Percentiles rank a stretch among this genome's conserved stretches.
phyloP scores from a whole-genome alignment of 2,329 filamentous ascomycete genomes.

The Ophiocordyceps camponoti-floridani region DNA sequence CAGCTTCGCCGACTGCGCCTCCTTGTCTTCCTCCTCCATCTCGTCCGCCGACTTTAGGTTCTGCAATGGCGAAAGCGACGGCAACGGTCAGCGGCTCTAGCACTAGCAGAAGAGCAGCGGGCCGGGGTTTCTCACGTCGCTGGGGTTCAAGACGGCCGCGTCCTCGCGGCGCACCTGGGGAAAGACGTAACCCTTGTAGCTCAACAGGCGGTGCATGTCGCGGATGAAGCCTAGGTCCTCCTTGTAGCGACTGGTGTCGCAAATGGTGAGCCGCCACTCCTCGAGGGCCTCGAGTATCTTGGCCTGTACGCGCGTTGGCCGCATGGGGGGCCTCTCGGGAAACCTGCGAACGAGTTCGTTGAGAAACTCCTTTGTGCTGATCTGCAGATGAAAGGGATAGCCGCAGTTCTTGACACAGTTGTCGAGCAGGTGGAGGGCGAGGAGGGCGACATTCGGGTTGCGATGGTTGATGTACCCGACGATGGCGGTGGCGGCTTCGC shows the following conservation, averaged over 20 bases:
- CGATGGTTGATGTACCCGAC: constrained; percentile 92
- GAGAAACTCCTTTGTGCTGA: constrained; percentile 95
- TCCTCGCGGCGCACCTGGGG: constrained; percentile 85
- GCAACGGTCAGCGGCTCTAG: background rate
- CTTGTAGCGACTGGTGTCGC: constrained; percentile 93
- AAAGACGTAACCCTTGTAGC: constrained; percentile 94
- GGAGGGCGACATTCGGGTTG: constrained; percentile 83
- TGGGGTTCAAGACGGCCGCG: constrained; percentile 89
- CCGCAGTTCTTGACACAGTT: constrained; percentile 99
- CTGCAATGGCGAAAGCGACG: constrained; percentile 22
- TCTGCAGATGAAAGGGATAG: constrained; percentile 96
- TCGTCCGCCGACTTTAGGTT: constrained; percentile 93
- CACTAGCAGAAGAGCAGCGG: background rate
- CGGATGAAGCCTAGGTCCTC: constrained; percentile 91
- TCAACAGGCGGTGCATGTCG: constrained; percentile 90
- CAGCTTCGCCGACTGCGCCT: constrained; percentile 92
- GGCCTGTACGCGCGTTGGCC: constrained; percentile 71
- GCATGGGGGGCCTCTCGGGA: constrained; percentile 77
- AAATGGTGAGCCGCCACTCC: constrained; percentile 97
- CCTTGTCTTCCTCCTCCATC: constrained; percentile 93
- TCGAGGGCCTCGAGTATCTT: constrained; percentile 93
- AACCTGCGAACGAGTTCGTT: constrained; percentile 96
- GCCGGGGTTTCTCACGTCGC: constrained; percentile 54
- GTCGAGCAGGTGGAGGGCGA: constrained; percentile 83
- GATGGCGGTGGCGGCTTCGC: constrained; percentile 85